A percentile compares a stretch with the other conserved stretches of the same genome.
Evolutionary conservation across 2,329 filamentous ascomycete genomes (phyloP).

Genomic region (Sporothrix pseudoabietina): DNA sequence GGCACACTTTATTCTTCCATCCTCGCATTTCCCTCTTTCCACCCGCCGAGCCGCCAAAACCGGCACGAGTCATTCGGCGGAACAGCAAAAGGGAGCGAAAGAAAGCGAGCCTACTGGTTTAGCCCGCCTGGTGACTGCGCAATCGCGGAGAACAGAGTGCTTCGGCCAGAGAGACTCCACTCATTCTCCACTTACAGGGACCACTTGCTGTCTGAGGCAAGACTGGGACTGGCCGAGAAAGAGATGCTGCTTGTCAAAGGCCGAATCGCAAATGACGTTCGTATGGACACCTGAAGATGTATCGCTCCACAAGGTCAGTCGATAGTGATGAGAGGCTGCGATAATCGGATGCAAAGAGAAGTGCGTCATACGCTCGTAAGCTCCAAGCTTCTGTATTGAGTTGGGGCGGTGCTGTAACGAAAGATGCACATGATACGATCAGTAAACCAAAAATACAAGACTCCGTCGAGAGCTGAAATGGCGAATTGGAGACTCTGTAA

Average conservation of each 20-base stretch:
- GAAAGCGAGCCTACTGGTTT: neutral
- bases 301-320: neutral
- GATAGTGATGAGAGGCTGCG: neutral
- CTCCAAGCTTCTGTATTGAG: neutral
- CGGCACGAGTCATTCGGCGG: constrained; percentile 2
- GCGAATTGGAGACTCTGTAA: neutral
- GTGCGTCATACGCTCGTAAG: too few relatives aligned
- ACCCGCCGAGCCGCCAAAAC: neutral
- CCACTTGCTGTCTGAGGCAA: neutral
- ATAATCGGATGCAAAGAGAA: neutral
- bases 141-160: neutral
- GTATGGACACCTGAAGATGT: neutral
- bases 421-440: neutral
- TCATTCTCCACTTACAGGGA: neutral
- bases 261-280: neutral
- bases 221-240: too few relatives aligned
- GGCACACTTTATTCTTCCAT: neutral
- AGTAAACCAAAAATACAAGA: neutral
- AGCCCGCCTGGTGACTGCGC: neutral
- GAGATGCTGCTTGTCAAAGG: neutral
- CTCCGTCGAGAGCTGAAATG: neutral
- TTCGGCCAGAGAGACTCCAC: neutral
- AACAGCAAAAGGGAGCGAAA: neutral
- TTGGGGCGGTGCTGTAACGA: neutral
- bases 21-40: too few relatives aligned